Base-by-base conservation (phyloP, 805 yeast genomes). In the Candida silvicultrix region DNA sequence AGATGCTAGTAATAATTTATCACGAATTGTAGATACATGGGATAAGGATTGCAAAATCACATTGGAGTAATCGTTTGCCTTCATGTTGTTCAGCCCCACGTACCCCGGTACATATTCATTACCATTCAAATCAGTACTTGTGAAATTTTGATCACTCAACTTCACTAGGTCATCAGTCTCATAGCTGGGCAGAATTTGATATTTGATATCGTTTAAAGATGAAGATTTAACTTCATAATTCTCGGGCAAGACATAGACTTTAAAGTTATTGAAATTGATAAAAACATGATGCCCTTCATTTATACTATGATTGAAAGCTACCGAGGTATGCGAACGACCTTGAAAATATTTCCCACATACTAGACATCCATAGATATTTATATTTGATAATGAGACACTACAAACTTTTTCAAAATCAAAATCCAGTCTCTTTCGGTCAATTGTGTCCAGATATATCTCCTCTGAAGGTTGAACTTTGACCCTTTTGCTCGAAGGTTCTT, bases 361-460 rank as follows among this genome's bases (percentile, higher is more conserved):
- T 19, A 87, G 64, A 57, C 95, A 87, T 29, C 86, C 80, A 55
- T 85, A 84, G 1, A 86, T 75, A 54, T 84, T 83, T 19, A 74
- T 66, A 35, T 69, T 73, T 1, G 87, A 71, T 20, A 85, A 66
- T 0, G 89, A 75, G 0, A 82, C 75, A 38, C 78, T 71, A 61
- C 95, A 87, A 1, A 77, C 62, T 56, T 80, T 80, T 39, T 83
- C 88, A 43, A 75, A 73, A 58, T 85, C 95, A 59, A 87, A 86
- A 57, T 87, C 88, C 14, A 71, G 47, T 18, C 55, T 60, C 39
- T 57, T 63, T 38, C 59, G 53, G 40, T 61, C 61, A 38, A 59
- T 60, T 14, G 66, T 64, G 16, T 62, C 67, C 8, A 63, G 50
- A 45, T 58, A 60, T 15, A 55, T 18, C 38, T 45, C 45, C n/a